Evolutionary conservation across 768 basidiomycete genomes (phyloP), one percentile per base, ranked within the genome.

Genomic region (Trametes cubensis): DNA sequence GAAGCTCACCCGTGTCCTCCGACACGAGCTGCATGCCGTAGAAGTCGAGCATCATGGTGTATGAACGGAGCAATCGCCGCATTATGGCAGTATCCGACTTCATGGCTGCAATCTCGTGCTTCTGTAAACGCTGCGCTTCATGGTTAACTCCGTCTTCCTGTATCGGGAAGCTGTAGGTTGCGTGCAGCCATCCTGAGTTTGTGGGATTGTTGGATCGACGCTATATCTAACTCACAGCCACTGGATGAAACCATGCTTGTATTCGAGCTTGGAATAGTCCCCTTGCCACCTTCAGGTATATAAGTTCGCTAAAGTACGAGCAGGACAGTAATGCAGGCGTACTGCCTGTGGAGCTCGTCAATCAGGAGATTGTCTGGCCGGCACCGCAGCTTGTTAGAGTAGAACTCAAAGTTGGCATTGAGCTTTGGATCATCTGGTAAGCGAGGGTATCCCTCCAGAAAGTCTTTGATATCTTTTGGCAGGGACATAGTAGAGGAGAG

Each of bases 31-130:
- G 77, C 87, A 91, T 89, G 23, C 89, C 90, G 69, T 89, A 92
- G 75, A 92, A 91, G 71, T 88, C 87, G 26, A 92, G 81, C 86
- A 93, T 89, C 66, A 91, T 80, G 63, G 73, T 76, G 72, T 90
- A 91, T 20, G 89, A 90, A 28, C 72, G 73, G 4, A 85, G 56
- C 30, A 90, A 67, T 41, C 87, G 83, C 59, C 74, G 63, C 50
- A 85, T 72, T 46, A 87, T 78, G 42, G 67, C 64, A 30, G 78
- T 66, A 70, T 85, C 79, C 15, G 74, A 73, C 67, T 78, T 85
- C 81, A 90, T 87, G 39, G 76, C 71, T 14, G 73, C 69, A 47
- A 85, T 80, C 72, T 92, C 90, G 69, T 89, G 88, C 15, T 69
- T 76, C 69, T 87, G 85, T 41, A 92, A 80, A 38, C 86, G 85